A percentile compares a stretch with the other conserved stretches of the same genome.
These are phyloP conservation scores for Ulmus americana DNA, from an alignment of 331 rosid species.

Conservation along the genomic window DNA sequence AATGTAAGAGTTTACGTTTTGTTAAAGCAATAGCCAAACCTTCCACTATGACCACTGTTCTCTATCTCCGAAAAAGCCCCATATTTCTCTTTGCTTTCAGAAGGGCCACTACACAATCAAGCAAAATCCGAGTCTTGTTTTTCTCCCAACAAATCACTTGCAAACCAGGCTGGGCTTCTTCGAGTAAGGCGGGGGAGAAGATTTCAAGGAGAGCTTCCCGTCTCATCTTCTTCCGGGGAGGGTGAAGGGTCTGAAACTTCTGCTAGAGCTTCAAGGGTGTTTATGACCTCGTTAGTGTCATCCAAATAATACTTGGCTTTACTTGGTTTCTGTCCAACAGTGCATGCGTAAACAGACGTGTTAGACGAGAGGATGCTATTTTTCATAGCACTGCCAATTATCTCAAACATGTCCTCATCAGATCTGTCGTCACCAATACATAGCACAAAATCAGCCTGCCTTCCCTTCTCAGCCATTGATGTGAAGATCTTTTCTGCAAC, in stretches of 20 bases:
- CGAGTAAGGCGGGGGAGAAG: slow-evolving; percentile 1
- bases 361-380: slow-evolving; percentile 31
- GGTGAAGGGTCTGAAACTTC: slow-evolving; percentile 37
- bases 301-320: slow-evolving; percentile 53
- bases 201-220: slow-evolving; percentile 24
- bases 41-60: slow-evolving; percentile 12
- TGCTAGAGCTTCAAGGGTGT: slow-evolving; percentile 47
- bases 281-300: slow-evolving; percentile 42
- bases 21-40: slow-evolving; percentile 3
- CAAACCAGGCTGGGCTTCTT: neutral
- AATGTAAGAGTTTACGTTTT: slow-evolving; percentile 5
- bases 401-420: slow-evolving; percentile 51
- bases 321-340: slow-evolving; percentile 55
- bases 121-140: neutral
- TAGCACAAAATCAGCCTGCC: slow-evolving; percentile 44
- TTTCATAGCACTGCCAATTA: slow-evolving; percentile 32
- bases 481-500: slow-evolving; percentile 45
- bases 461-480: slow-evolving; percentile 35
- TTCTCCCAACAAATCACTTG: neutral
- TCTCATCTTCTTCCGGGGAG: slow-evolving; percentile 27
- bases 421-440: slow-evolving; percentile 53
- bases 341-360: slow-evolving; percentile 43
- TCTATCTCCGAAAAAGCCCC: slow-evolving; percentile 7
- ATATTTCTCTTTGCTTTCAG: slow-evolving; percentile 1
- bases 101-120: slow-evolving; percentile 5